These are phyloP conservation scores for Escovopsis sp. DNA, from an alignment of 2,329 filamentous ascomycete species.

Conservation along the genomic window DNA sequence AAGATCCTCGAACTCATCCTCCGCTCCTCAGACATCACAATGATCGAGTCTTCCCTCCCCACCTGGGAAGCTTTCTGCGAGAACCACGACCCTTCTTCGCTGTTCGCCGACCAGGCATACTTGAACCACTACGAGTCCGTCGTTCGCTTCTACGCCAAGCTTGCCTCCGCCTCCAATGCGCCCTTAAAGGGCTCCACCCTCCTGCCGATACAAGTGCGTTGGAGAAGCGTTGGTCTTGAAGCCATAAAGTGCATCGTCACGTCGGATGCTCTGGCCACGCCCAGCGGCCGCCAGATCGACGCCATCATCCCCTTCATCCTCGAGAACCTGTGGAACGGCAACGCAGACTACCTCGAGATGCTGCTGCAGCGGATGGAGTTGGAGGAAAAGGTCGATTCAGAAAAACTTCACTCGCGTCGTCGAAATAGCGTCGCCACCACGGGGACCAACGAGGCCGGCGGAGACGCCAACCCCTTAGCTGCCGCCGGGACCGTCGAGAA, in stretches of 20 bases:
- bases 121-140: constrained; percentile 70
- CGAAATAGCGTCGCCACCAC: constrained; percentile 71
- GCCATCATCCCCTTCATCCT: constrained; percentile 73
- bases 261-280: constrained; percentile 63
- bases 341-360: constrained; percentile 52
- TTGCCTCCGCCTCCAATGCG: constrained; percentile 51
- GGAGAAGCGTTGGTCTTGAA: constrained; percentile 58
- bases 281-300: constrained; percentile 61
- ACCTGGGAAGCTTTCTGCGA: constrained; percentile 82
- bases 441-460: constrained; percentile 45
- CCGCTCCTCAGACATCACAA: constrained; percentile 72
- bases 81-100: constrained; percentile 71
- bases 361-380: constrained; percentile 52
- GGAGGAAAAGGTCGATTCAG: constrained; percentile 54
- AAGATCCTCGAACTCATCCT: constrained; percentile 74
- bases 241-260: constrained; percentile 71
- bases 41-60: constrained; percentile 79
- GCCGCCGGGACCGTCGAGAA: constrained; percentile 72
- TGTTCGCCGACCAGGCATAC: constrained; percentile 77
- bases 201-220: constrained; percentile 63
- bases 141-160: constrained; percentile 62
- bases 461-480: constrained; percentile 52
- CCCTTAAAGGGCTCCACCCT: constrained; percentile 42
- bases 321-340: constrained; percentile 69
- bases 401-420: constrained; percentile 42